A percentile compares a stretch with the other conserved stretches of the same genome.
Evolutionary conservation across 495 filamentous ascomycete genomes (phyloP).

Genomic region (Annulohypoxylon bovei): DNA sequence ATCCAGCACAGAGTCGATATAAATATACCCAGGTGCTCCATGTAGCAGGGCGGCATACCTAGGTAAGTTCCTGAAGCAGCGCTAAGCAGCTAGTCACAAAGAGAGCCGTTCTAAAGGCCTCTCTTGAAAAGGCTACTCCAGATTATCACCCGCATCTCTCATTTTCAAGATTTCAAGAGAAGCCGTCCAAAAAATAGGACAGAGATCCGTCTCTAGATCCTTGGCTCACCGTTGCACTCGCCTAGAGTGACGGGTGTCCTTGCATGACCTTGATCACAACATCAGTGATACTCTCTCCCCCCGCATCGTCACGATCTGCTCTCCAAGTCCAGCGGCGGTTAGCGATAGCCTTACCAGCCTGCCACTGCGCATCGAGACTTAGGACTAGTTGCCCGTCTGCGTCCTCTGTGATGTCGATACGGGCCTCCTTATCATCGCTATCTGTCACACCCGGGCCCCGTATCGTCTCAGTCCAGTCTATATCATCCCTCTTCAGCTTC

Average conservation of each 20-base stretch:
- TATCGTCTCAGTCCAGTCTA: conserved; percentile 30
- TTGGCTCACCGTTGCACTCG: background rate
- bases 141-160: background rate
- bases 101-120: too few species aligned
- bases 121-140: background rate
- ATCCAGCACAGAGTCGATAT: too few species aligned
- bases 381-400: conserved; percentile 25
- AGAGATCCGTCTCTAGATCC: background rate
- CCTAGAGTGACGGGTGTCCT: background rate
- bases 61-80: too few species aligned
- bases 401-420: conserved; percentile 21
- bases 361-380: conserved; percentile 28
- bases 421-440: conserved; percentile 18
- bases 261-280: conserved; percentile 6
- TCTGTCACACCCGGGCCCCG: conserved; percentile 24
- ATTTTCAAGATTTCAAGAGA: background rate
- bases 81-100: too few species aligned
- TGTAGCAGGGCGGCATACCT: too few species aligned
- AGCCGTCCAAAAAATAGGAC: background rate
- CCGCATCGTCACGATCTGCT: conserved; percentile 2
- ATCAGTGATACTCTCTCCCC: background rate
- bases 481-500: conserved; percentile 25
- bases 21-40: too few species aligned
- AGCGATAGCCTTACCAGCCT: background rate
- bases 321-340: conserved; percentile 26